Percentiles rank a stretch among this genome's conserved stretches.
Evolutionary conservation across 192 early-diverging fungal species (phyloP).

Genomic region (Rhizophagus sp.): DNA sequence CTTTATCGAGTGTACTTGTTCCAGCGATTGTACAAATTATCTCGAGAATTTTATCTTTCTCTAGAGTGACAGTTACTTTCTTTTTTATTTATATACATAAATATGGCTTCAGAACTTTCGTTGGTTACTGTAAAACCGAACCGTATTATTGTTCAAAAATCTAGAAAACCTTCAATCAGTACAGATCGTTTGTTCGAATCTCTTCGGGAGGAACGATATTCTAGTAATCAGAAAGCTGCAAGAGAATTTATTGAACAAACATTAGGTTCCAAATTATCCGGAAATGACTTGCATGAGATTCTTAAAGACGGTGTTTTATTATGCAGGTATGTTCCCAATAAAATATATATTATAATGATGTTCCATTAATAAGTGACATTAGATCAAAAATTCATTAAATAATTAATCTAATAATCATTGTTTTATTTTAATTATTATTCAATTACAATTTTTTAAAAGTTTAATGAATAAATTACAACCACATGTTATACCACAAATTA

Average conservation of each 20-base stretch:
- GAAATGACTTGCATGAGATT: slow-evolving; percentile 55
- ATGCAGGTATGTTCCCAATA: slow-evolving; percentile 59
- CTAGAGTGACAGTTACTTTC: not conserved
- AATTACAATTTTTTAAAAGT: slow-evolving; percentile 34
- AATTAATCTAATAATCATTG: not conserved
- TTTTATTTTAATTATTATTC: slow-evolving; percentile 3
- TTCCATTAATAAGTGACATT: slow-evolving; percentile 5
- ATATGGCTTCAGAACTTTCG: not conserved
- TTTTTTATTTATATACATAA: not conserved
- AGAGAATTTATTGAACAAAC: slow-evolving; percentile 63
- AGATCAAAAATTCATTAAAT: not conserved
- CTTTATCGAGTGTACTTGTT: not conserved
- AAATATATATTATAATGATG: slow-evolving; percentile 3
- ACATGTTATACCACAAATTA: slow-evolving; percentile 71
- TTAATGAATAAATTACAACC: slow-evolving; percentile 79
- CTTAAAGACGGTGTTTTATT: slow-evolving; percentile 78
- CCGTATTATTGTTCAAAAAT: not conserved
- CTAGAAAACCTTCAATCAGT: slow-evolving; percentile 5
- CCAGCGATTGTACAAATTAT: not conserved
- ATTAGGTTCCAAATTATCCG: slow-evolving; percentile 55
- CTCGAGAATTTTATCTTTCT: not conserved
- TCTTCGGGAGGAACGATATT: slow-evolving; percentile 61
- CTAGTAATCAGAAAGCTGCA: slow-evolving; percentile 63
- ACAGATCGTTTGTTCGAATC: slow-evolving; percentile 50
- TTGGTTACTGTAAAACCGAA: not conserved